These are phyloP conservation scores for Babesia ovata DNA, from an alignment of 169 alveolate genomes.

Conservation along the genomic window DNA sequence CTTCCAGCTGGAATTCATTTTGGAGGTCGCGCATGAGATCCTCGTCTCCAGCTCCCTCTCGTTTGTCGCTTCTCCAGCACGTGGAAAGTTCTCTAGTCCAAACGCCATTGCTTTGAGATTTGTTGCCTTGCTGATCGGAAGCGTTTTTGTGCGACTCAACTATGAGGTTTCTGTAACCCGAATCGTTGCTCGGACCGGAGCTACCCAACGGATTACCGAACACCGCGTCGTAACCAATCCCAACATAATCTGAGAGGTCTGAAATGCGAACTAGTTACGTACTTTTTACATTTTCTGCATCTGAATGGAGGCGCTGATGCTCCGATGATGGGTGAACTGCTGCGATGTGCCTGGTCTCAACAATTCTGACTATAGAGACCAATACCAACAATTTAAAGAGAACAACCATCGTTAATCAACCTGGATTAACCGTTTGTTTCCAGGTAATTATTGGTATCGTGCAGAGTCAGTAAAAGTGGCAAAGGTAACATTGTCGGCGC, in stretches of 20 bases:
- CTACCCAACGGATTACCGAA: constrained; percentile 66
- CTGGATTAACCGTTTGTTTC: too few relatives aligned
- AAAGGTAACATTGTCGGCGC: too few relatives aligned
- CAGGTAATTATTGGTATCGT: too few relatives aligned
- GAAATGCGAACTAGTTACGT: neutral
- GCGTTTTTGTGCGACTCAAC: constrained; percentile 10
- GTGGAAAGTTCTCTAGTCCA: constrained; percentile 30
- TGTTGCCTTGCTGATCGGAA: neutral
- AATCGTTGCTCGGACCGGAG: constrained; percentile 22
- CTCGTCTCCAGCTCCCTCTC: constrained; percentile 21
- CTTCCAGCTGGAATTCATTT: constrained; percentile 56
- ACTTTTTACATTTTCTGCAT: neutral
- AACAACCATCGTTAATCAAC: too few relatives aligned
- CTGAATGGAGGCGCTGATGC: neutral
- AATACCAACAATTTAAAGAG: too few relatives aligned
- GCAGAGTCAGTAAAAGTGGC: too few relatives aligned
- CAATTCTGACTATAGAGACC: too few relatives aligned
- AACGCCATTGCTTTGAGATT: neutral
- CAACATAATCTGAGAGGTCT: constrained; percentile 43
- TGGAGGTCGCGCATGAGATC: constrained; percentile 53
- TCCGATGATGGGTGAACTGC: too few relatives aligned
- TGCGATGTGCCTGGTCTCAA: too few relatives aligned
- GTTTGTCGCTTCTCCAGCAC: constrained; percentile 35
- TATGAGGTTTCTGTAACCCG: constrained; percentile 54
- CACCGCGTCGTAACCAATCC: constrained; percentile 62